Base-by-base conservation (phyloP, 768 basidiomycete species). In the Multifurca ochricompacta region DNA sequence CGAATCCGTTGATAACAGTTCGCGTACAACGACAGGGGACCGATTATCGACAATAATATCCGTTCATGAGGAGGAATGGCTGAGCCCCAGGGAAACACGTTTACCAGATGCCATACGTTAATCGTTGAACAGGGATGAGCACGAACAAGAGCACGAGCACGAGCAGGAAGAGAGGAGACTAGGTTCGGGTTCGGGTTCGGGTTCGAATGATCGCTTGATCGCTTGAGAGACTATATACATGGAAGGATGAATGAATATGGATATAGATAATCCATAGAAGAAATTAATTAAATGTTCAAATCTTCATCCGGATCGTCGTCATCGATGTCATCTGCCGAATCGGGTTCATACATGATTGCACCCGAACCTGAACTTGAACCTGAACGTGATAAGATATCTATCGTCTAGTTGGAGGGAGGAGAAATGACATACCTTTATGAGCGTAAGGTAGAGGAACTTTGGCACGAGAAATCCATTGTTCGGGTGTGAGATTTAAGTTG, bases 241-340 rank as follows among this genome's bases (percentile, higher is more conserved):
- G n/a, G n/a, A n/a, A n/a, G n/a, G n/a, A n/a, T n/a, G n/a, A n/a
- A n/a, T n/a, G n/a, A n/a, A n/a, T n/a, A n/a, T n/a, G n/a, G n/a
- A n/a, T n/a, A n/a, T n/a, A n/a, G n/a, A n/a, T n/a, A n/a, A n/a
- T n/a, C n/a, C n/a, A n/a, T n/a, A n/a, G n/a, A n/a, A n/a, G n/a
- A n/a, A n/a, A n/a, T n/a, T 23, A 45, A 37, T 58, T 68, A 92
- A 53, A 93, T 87, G 63, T 95, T 89, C 56, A 95, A 71, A 69
- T 95, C 92, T 65, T 95, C 93, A 62, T 96, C 93, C 19, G 93
- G 93, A 72, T 96, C 93, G 51, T 95, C 93, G 51, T 94, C 93
- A 65, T 96, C 93, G 47, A 94, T 79, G 61, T 96, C 93, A 64
- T 96, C 93, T 25, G 87, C 91, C 25, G 89, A 91, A 66, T 94